Base-by-base conservation (phyloP, 2,329 filamentous ascomycete species). In the Curvularia eragrostidis region DNA sequence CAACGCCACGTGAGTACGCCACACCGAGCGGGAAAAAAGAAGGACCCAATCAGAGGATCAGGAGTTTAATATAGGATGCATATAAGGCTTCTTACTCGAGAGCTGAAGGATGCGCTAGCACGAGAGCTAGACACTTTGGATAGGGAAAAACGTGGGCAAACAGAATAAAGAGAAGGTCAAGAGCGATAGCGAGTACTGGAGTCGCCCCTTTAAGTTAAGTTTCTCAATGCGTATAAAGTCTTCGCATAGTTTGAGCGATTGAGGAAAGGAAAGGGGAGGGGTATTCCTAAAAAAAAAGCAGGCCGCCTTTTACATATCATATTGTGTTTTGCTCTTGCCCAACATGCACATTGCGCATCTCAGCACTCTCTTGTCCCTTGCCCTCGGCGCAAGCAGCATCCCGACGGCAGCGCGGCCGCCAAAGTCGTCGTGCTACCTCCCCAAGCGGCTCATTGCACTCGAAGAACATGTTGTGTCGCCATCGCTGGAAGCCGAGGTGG, bases 391-490 rank as follows among this genome's bases (percentile, higher is more conserved):
- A 9, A 43, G 10, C 23, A 26, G 41, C 24, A 43, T 43, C 26
- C 41, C 41, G 6, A 55, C 26, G 46, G 41, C 23, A 9, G 23
- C 41, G 13, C 23, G 18, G 3, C 55, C 38, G 12, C 32, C n/a
- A 4, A 48, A 48, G 15, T 19, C 51, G n/a, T n/a, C 8, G 12
- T 48, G 12, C 38, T 53, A 54, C 15, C 56, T 62, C 5, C 56
- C 60, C 26, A 49, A 51, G 19, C 60, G 57, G 24, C 51, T 60
- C 26, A 55, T 60, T 15, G 57, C 51, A 21, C 48, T 60, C 8
- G 57, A 60, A 42, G 60, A 63, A 12, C 60, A 60, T 44, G 38
- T 41, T 8, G 30, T 54, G 4, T 63, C 60, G 2, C 57, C 57
- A 2, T 51, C 57, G 2, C 54, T 63, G 1, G 54, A 63, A 48